phyloP scores from a whole-genome alignment of 129 eudicot genomes.

The Helianthus annuus region DNA sequence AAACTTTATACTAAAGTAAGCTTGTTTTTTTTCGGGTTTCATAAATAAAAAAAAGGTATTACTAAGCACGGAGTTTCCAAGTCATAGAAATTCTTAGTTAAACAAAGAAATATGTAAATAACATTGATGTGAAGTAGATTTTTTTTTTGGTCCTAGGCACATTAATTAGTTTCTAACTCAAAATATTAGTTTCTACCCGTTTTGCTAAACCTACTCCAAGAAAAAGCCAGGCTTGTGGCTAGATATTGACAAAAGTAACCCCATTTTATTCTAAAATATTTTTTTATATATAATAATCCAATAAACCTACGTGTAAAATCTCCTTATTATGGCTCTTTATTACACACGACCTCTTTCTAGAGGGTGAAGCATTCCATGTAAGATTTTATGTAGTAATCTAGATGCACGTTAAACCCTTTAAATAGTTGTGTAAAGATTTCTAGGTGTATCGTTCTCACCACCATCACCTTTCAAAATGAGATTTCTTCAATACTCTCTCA shows the following conservation, averaged over 20 bases:
- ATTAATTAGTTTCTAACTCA: no score
- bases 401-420: slow-evolving; percentile 9
- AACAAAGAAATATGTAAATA: no score
- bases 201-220: no score
- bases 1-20: no score
- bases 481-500: slow-evolving; percentile 17
- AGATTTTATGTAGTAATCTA: background rate
- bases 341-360: background rate
- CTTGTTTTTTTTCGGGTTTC: no score
- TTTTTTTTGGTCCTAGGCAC: no score
- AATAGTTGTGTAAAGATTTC: background rate
- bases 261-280: background rate
- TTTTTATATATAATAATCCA: background rate
- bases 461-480: slow-evolving; percentile 6
- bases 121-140: no score
- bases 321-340: background rate
- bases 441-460: background rate
- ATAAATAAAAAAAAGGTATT: no score
- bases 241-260: background rate
- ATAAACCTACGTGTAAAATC: background rate
- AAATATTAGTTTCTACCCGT: no score
- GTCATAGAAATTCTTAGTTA: no score
- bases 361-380: background rate
- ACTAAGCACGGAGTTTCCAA: no score
- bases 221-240: background rate